Base-by-base conservation (phyloP, 345 rosid genomes). In the Isatis tinctoria region DNA sequence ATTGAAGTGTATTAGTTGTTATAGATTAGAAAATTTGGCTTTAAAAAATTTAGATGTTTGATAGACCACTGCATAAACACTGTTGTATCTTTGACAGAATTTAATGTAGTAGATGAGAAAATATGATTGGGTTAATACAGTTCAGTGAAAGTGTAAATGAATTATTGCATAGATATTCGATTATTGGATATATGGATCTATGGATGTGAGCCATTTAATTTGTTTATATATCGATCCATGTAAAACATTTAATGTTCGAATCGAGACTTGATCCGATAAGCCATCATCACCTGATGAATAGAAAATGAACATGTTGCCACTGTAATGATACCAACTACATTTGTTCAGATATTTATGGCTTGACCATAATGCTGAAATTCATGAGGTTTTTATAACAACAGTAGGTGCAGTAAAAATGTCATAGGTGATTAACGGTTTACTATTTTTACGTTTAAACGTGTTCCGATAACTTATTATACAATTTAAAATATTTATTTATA, bases 241-340 rank as follows among this genome's bases (percentile, higher is more conserved):
- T 8, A 58, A 65, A 28, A 57, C 72, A 74, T 74, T 74, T 45
- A 74, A 66, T 74, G 72, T 66, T 65, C 72, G 60, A 74, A 65
- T 74, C 78, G 60, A 73, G 51, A 26, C 9, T 57, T 74, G 78
- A 74, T 74, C 72, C 72, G 52, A 65, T 74, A 44, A 57, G 78
- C 51, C 71, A 65, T 41, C 71, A 65, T 41, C 60, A 49, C 71
- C 65, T 53, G 65, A 45, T 64, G 58, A 73, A 65, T 33, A 30
- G 35, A 73, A 58, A 53, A 73, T 40, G 53, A 37, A 73, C 65
- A 54, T 73, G 58, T 73, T 73, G 58, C 39, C 26, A 10, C 52
- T 12, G 54, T 53, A 33, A 3, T 35, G 47, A 36, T 30, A 39
- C 65, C 75, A 73, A 43, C 77, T 54, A 73, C 58, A 73, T 54